Base-by-base conservation (phyloP, 2,329 filamentous ascomycete species). In the Aspergillus neoniger region DNA sequence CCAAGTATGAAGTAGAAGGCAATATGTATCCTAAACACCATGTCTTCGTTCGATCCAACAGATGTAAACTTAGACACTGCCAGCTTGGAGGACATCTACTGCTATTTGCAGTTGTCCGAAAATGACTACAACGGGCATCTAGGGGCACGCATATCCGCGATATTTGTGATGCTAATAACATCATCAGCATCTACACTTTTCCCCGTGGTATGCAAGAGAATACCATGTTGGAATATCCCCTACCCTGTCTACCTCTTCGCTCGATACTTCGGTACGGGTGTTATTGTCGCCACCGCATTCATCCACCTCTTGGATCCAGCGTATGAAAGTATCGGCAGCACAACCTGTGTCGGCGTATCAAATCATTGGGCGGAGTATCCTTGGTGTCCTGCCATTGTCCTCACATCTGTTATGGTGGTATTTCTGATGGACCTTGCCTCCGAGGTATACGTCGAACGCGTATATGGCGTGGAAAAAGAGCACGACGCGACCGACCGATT, bases 71-170 rank as follows among this genome's bases (percentile, higher is more conserved):
- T 83, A 21, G 69, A 74, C 48, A 78, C 72, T 1, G 79, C 72
- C 10, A 79, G 81, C 65, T 73, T 75, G 2, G 67, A 67, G 3
- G 70, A 79, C 2, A 70, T 87, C 48, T 74, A 84, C 66, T 87
- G 85, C 69, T 85, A 81, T 69, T 67, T 86, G 17, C 72, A 76
- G 10, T 59, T 68, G 2, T 73, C 71, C 2, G 71, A 67, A 0
- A 86, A 86, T 65, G 80, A 86, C 19, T 86, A 86, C 66, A 76
- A 86, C 64, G 84, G 85, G 21, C 76, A 72, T 4, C 63, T 81
- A 1, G 80, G 79, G 8, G 75, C 74, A 1, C 77, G 79, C 3
- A 73, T 79, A 67, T 81, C 69, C 23, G 69, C 80, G 21, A 67
- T 81, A 55, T 81, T 81, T 63, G 79, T 82, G 39, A 79, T 79